A percentile compares a stretch with the other conserved stretches of the same genome.
Conservation (phyloP, 352 stramenopile species). For the Pilasporangium apinafurcum region DNA sequence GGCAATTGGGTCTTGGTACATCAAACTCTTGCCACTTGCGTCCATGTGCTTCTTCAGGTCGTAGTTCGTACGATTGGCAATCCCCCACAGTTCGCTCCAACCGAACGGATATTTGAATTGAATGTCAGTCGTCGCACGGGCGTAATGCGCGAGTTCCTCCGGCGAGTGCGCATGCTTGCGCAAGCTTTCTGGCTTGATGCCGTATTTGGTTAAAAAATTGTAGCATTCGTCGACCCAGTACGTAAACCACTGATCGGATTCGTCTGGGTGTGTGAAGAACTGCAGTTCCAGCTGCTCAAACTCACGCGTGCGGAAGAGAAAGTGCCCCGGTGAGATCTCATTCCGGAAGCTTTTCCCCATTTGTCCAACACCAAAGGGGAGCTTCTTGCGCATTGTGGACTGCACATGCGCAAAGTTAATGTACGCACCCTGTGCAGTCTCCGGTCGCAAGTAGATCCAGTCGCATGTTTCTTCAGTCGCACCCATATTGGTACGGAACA, state of each 20-base stretch:
- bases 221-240: slow-evolving; percentile 93
- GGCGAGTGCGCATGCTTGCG: slow-evolving; percentile 89
- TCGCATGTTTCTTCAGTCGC: slow-evolving; percentile 84
- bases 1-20: slow-evolving; percentile 48
- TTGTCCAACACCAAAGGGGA: slow-evolving; percentile 95
- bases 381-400: slow-evolving; percentile 86
- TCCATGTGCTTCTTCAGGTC: slow-evolving; percentile 95
- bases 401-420: slow-evolving; percentile 97
- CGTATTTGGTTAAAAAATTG: slow-evolving; percentile 86
- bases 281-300: slow-evolving; percentile 98
- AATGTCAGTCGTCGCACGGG: slow-evolving; percentile 95
- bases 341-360: slow-evolving; percentile 99
- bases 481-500: slow-evolving; percentile 96
- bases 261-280: slow-evolving; percentile 71
- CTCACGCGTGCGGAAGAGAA: slow-evolving; percentile 96
- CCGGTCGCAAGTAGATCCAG: slow-evolving; percentile 94
- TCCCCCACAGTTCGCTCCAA: slow-evolving; percentile 94
- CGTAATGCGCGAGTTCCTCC: slow-evolving; percentile 96
- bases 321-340: slow-evolving; percentile 97
- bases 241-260: slow-evolving; percentile 72
- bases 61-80: slow-evolving; percentile 94
- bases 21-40: slow-evolving; percentile 88
- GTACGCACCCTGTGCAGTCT: slow-evolving; percentile 98
- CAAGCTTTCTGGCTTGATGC: slow-evolving; percentile 87
- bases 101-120: slow-evolving; percentile 97